phyloP scores from a whole-genome alignment of 345 rosid species.

The Toxicodendron radicans region DNA sequence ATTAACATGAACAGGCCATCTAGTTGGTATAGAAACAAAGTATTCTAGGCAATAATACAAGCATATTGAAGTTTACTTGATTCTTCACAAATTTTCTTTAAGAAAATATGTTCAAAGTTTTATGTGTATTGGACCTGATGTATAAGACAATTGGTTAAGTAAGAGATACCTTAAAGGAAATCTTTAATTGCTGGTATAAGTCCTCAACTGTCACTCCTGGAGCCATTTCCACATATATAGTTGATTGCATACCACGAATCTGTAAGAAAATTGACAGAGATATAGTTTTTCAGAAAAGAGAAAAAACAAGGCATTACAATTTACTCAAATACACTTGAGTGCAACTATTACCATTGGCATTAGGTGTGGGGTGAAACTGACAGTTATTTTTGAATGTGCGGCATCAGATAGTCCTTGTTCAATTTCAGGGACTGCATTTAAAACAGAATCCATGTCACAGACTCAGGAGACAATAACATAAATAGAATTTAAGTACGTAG shows the following conservation, averaged over 20 bases:
- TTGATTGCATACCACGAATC: slow-evolving; percentile 98
- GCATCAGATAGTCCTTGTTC: slow-evolving; percentile 91
- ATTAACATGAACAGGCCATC: neutral
- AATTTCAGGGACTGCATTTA: slow-evolving; percentile 86
- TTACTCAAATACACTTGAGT: neutral
- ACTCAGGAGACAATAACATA: neutral
- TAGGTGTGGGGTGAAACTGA: slow-evolving; percentile 97
- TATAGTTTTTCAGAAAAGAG: slow-evolving; percentile 11
- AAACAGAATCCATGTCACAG: slow-evolving; percentile 19
- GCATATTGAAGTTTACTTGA: neutral
- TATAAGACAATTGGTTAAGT: neutral
- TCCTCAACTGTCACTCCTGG: slow-evolving; percentile 60
- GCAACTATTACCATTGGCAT: slow-evolving; percentile 87
- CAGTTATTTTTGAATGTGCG: slow-evolving; percentile 64
- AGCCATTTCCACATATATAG: slow-evolving; percentile 85
- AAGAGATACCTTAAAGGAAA: slow-evolving; percentile 57
- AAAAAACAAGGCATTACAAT: neutral
- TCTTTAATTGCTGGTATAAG: slow-evolving; percentile 55
- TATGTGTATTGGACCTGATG: neutral
- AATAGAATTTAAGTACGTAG: neutral
- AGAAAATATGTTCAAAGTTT: too few species aligned
- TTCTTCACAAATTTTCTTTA: neutral
- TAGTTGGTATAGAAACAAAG: neutral
- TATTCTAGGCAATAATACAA: neutral
- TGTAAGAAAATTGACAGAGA: slow-evolving; percentile 30